Evolutionary conservation across 2,329 filamentous ascomycete genomes (phyloP).

Genomic region (Penicillium italicum): DNA sequence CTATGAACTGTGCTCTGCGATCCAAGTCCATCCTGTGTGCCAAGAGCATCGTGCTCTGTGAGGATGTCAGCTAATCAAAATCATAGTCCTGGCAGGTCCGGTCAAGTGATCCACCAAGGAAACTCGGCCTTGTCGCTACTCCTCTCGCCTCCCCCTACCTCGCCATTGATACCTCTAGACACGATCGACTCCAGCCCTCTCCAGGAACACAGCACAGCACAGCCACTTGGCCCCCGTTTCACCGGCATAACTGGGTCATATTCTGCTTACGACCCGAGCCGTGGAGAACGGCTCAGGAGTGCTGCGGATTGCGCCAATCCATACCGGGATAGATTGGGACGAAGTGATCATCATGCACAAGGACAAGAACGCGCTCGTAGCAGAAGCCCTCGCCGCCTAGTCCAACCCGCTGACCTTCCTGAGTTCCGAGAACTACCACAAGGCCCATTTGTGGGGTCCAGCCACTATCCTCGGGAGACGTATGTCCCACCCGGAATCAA

Average conservation of each 20-base stretch:
- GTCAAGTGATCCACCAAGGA: not conserved
- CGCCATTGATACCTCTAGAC: not conserved
- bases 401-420: not conserved
- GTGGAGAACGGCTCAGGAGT: not conserved
- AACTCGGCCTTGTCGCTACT: not conserved
- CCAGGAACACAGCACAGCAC: not conserved
- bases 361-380: not conserved
- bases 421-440: not conserved
- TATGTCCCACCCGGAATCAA: not conserved
- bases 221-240: too few species aligned
- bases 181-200: not conserved
- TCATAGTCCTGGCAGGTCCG: not conserved
- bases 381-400: not conserved
- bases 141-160: not conserved
- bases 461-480: not conserved
- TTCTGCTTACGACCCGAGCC: not conserved
- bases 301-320: not conserved
- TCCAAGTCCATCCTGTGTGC: not conserved
- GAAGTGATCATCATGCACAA: too few species aligned
- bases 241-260: not conserved
- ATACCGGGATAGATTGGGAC: not conserved
- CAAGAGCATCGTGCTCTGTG: not conserved
- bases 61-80: not conserved
- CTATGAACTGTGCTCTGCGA: not conserved
- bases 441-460: not conserved